Conservation (phyloP, 495 filamentous ascomycete species). For the Parathielavia appendiculata region DNA sequence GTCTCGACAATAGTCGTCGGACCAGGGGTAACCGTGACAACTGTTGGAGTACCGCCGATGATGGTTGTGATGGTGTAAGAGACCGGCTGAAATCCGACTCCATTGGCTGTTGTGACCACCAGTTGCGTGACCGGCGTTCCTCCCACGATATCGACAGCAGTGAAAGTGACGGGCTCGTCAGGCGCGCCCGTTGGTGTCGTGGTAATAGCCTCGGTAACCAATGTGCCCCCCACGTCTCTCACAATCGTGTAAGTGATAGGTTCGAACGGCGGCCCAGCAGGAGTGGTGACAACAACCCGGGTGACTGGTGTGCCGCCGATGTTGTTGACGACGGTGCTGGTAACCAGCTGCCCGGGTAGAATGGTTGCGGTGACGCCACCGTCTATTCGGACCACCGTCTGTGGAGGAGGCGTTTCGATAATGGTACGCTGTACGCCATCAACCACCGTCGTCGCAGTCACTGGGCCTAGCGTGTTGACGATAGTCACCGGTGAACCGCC, state of each 20-base stretch:
- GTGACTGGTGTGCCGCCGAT: constrained; percentile 20
- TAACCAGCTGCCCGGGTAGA: constrained; percentile 18
- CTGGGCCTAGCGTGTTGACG: constrained; percentile 17
- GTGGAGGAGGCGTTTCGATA: constrained; percentile 21
- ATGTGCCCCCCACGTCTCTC: constrained; percentile 18
- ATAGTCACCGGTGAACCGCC: constrained; percentile 21
- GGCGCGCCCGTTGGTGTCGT: constrained; percentile 17
- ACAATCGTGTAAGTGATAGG: constrained; percentile 22
- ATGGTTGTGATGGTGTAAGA: constrained; percentile 23
- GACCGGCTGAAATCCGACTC: constrained; percentile 19
- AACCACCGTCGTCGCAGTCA: constrained; percentile 17
- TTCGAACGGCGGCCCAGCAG: constrained; percentile 12
- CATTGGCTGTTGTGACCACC: constrained; percentile 21
- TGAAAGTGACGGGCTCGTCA: constrained; percentile 18
- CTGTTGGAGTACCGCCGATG: constrained; percentile 29
- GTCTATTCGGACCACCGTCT: constrained; percentile 15
- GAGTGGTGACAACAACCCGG: constrained; percentile 17
- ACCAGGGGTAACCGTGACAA: constrained; percentile 20
- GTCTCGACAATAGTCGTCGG: constrained; percentile 29
- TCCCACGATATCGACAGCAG: constrained; percentile 16
- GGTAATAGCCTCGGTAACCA: constrained; percentile 17
- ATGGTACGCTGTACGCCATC: constrained; percentile 19
- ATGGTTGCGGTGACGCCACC: constrained; percentile 20
- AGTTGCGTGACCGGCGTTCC: constrained; percentile 25
- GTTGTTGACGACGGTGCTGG: constrained; percentile 17